Evolutionary conservation across 2,329 filamentous ascomycete species (phyloP).

Genomic region (Sporothrix euskadiensis): DNA sequence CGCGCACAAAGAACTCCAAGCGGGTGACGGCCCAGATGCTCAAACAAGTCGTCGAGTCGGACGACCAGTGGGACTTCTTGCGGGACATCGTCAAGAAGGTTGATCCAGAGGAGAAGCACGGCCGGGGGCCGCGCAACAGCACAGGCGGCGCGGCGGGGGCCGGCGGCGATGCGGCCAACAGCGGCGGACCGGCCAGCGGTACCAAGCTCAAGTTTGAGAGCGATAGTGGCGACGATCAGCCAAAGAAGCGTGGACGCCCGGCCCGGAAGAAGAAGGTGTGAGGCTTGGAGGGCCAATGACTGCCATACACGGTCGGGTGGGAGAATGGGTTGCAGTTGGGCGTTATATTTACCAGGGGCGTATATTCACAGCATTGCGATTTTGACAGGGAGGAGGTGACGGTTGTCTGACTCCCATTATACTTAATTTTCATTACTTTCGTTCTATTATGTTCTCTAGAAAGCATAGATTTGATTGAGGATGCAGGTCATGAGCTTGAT

Average conservation of each 20-base stretch:
- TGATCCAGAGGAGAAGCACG: slow-evolving; percentile 55
- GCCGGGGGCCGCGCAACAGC: slow-evolving; percentile 50
- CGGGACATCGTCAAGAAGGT: slow-evolving; percentile 87
- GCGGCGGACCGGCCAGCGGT: slow-evolving; percentile 17
- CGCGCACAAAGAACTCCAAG: slow-evolving; percentile 79
- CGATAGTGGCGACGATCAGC: slow-evolving; percentile 42
- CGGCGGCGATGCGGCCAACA: slow-evolving; percentile 4
- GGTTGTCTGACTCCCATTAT: neutral
- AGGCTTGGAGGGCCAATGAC: slow-evolving; percentile 29
- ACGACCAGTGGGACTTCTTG: slow-evolving; percentile 93
- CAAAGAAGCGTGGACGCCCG: slow-evolving; percentile 36
- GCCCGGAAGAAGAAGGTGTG: slow-evolving; percentile 53
- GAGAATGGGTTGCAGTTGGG: neutral
- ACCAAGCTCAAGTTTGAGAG: slow-evolving; percentile 32
- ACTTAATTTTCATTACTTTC: neutral
- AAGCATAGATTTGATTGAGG: neutral
- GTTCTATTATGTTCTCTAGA: neutral
- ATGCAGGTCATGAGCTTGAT: neutral
- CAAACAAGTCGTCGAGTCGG: slow-evolving; percentile 83
- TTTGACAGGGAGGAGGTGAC: neutral
- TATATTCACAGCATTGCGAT: slow-evolving; percentile 4
- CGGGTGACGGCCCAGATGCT: slow-evolving; percentile 87
- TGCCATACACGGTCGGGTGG: neutral
- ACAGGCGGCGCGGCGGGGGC: slow-evolving; percentile 49
- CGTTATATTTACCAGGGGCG: slow-evolving; percentile 7